Conservation (phyloP, 2,329 filamentous ascomycete genomes). For the Ophiognomonia clavigignenti-juglandacearum region DNA sequence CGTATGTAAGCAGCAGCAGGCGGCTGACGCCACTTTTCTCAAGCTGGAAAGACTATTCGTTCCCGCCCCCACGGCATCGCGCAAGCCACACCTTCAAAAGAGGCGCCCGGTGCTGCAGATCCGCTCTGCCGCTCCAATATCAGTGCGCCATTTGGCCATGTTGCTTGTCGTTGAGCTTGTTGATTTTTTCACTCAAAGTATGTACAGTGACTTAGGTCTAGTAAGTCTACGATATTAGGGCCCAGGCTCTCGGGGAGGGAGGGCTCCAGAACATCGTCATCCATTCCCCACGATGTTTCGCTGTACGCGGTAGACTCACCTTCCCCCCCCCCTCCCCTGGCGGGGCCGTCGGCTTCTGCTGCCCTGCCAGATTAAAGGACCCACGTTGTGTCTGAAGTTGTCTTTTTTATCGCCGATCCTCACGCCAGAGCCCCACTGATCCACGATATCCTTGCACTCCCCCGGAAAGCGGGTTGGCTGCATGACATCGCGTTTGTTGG, state of each 20-base stretch:
- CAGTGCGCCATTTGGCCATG: neutral
- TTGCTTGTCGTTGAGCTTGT: neutral
- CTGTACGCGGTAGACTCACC: slow-evolving; percentile 7
- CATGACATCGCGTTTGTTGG: slow-evolving; percentile 3
- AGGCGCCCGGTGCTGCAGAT: too few species aligned
- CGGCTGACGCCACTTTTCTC: too few species aligned
- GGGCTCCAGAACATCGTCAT: neutral
- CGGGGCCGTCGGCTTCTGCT: too few species aligned
- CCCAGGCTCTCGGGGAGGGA: neutral
- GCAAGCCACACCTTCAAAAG: too few species aligned
- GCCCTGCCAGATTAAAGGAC: slow-evolving; percentile 15
- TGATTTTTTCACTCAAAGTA: neutral
- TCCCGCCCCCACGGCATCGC: too few species aligned
- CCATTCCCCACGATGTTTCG: neutral
- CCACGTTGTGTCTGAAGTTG: slow-evolving; percentile 12
- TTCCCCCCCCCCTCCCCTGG: too few species aligned
- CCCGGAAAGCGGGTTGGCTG: slow-evolving; percentile 4
- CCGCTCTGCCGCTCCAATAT: too few species aligned
- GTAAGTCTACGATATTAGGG: neutral
- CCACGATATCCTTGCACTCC: slow-evolving; percentile 6
- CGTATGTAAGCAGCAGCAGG: neutral
- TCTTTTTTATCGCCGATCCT: slow-evolving; percentile 12
- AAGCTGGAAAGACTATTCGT: too few species aligned
- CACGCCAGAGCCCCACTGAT: slow-evolving; percentile 7
- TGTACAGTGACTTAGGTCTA: neutral